Percentiles rank a stretch among this genome's conserved stretches.
Conservation (phyloP, 2,329 filamentous ascomycete species). For the Neurospora crassa region DNA sequence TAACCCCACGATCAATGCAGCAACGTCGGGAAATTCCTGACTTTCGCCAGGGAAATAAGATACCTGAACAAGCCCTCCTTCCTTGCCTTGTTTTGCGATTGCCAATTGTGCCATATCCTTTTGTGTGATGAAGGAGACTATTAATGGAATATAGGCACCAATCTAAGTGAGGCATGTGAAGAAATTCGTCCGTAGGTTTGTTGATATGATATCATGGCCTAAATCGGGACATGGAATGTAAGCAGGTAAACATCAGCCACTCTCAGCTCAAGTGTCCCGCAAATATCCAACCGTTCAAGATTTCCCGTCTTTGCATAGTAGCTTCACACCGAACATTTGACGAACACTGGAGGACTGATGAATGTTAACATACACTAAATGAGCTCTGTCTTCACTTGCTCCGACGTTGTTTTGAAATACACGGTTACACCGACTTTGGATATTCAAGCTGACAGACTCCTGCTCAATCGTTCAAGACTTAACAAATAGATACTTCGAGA, state of each 20-base stretch:
- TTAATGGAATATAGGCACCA: neutral
- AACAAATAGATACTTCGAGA: neutral
- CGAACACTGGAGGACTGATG: neutral
- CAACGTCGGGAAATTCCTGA: conserved; percentile 15
- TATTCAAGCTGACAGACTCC: neutral
- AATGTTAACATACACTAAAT: neutral
- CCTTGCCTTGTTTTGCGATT: neutral
- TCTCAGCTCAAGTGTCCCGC: neutral
- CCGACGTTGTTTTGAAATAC: neutral
- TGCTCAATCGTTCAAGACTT: too few species aligned
- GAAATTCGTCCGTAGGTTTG: neutral
- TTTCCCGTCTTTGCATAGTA: neutral
- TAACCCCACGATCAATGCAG: conserved; percentile 15
- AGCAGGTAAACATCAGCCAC: neutral
- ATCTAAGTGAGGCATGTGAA: neutral
- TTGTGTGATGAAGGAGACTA: neutral
- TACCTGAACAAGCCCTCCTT: conserved; percentile 10
- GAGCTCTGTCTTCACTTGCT: neutral
- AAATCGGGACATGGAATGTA: neutral
- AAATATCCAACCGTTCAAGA: neutral
- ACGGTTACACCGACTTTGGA: neutral
- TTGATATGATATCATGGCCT: neutral
- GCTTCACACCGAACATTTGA: neutral
- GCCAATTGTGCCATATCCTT: neutral
- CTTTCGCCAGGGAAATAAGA: conserved; percentile 12